phyloP scores from a whole-genome alignment of 257 asterid genomes.

The Lycium barbarum region DNA sequence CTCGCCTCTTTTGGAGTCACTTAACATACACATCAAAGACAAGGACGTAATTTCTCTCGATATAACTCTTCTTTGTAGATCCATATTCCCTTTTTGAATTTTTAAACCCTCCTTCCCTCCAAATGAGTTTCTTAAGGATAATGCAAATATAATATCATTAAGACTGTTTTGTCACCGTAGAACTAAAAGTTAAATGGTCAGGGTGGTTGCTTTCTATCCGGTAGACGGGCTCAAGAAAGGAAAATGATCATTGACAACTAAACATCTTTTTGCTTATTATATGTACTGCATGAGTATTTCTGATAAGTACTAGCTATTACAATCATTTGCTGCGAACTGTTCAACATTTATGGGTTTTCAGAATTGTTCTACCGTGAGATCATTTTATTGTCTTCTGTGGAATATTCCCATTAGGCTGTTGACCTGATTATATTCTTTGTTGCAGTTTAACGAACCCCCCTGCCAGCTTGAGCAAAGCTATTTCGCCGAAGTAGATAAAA shows the following conservation, averaged over 20 bases:
- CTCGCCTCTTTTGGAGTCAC: slow-evolving; percentile 6
- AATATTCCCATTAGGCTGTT: no score
- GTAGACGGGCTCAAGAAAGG: not conserved
- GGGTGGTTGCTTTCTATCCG: no score
- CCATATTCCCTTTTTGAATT: not conserved
- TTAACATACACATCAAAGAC: not conserved
- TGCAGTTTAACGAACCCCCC: not conserved
- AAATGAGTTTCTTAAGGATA: not conserved
- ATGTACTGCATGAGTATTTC: no score
- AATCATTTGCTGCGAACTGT: not conserved
- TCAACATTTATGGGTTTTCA: no score
- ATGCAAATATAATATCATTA: no score
- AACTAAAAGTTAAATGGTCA: no score
- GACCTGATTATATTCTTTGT: not conserved
- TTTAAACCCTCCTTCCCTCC: not conserved
- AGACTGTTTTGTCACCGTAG: no score
- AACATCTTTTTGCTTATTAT: not conserved
- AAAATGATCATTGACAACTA: not conserved
- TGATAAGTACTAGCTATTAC: no score
- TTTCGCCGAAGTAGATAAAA: not conserved
- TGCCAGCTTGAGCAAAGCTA: not conserved
- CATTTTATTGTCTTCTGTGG: not conserved
- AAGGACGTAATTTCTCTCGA: not conserved
- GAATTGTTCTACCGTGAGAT: no score
- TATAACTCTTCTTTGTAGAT: not conserved